These are phyloP conservation scores for Beauveria bassiana DNA, from an alignment of 2,329 filamentous ascomycete species.

Conservation along the genomic window DNA sequence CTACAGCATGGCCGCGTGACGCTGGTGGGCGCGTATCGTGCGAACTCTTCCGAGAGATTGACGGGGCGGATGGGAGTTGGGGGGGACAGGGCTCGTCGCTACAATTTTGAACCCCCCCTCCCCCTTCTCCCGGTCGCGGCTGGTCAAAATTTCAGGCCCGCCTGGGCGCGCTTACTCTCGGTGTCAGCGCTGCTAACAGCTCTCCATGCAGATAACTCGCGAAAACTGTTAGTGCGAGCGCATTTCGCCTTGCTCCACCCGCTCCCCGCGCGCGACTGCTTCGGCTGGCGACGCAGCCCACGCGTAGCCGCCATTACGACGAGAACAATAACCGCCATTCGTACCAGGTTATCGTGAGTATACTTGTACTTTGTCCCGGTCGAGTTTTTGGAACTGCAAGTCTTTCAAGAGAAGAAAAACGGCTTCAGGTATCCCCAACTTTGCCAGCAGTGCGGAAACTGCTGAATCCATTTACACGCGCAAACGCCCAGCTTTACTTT, in stretches of 20 bases:
- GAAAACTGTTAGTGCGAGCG: not conserved
- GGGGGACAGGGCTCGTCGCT: not conserved
- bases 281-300: not conserved
- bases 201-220: not conserved
- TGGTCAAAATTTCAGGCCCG: not conserved
- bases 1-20: not conserved
- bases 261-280: not conserved
- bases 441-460: not conserved
- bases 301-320: not conserved
- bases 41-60: not conserved
- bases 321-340: not conserved
- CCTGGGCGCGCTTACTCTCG: not conserved
- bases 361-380: no score
- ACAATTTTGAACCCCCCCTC: not conserved
- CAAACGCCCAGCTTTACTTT: not conserved
- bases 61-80: not conserved
- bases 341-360: not conserved
- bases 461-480: not conserved
- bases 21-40: not conserved
- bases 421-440: not conserved
- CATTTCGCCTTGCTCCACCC: not conserved
- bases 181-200: not conserved
- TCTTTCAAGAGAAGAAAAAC: not conserved
- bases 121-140: not conserved
- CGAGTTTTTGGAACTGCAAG: no score